These are phyloP conservation scores for Hypomontagnella monticulosa DNA, from an alignment of 495 filamentous ascomycete genomes.

Conservation along the genomic window DNA sequence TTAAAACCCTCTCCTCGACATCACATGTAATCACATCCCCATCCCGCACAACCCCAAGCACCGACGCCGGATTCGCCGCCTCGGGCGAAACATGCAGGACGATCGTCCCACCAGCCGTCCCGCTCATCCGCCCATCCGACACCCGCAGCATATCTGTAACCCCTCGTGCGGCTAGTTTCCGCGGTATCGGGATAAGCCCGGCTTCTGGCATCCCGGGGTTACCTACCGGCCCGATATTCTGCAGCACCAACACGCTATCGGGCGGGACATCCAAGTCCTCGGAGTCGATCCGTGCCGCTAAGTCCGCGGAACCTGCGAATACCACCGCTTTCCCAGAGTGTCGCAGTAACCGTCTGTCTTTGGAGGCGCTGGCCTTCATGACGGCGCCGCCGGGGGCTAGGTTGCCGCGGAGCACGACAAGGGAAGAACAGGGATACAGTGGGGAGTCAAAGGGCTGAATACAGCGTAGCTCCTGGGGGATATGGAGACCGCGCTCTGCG, in stretches of 20 bases:
- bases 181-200: conserved; percentile 70
- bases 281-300: conserved; percentile 67
- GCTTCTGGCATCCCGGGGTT: conserved; percentile 77
- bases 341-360: conserved; percentile 57
- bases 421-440: conserved; percentile 63
- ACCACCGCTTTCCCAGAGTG: conserved; percentile 68
- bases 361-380: conserved; percentile 71
- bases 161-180: conserved; percentile 66
- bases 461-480: conserved; percentile 47
- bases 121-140: conserved; percentile 74
- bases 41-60: conserved; percentile 67
- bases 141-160: conserved; percentile 73
- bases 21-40: conserved; percentile 68
- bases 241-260: conserved; percentile 67
- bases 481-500: conserved; percentile 54
- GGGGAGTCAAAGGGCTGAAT: conserved; percentile 64
- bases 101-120: conserved; percentile 75
- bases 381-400: conserved; percentile 64
- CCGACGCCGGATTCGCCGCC: conserved; percentile 63
- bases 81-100: conserved; percentile 73
- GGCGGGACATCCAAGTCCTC: conserved; percentile 60
- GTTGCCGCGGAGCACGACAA: conserved; percentile 66
- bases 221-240: conserved; percentile 70
- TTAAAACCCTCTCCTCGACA: conserved; percentile 54
- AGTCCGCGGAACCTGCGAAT: conserved; percentile 64